Percentiles rank a stretch among this genome's conserved stretches.
These are phyloP conservation scores for Colletotrichum chrysophilum DNA, from an alignment of 2,329 filamentous ascomycete species.

Conservation along the genomic window DNA sequence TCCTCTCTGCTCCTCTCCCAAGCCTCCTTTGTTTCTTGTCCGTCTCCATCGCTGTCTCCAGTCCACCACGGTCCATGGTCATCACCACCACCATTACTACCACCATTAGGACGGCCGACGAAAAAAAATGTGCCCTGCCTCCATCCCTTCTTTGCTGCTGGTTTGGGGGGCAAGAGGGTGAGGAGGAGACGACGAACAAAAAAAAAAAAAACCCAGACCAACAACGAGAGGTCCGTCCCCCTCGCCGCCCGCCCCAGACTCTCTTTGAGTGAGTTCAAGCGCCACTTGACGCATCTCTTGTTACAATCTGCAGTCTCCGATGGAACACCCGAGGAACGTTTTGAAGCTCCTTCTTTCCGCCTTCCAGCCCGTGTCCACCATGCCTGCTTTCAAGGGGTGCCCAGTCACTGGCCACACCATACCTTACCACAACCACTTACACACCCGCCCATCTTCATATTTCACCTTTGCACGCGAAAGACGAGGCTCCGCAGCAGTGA, in stretches of 20 bases:
- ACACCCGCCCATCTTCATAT: background rate
- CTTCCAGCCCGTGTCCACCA: slow-evolving; percentile 3
- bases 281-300: slow-evolving; percentile 43
- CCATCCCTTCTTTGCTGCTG: background rate
- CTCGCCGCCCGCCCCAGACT: slow-evolving; percentile 7
- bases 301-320: slow-evolving; percentile 31
- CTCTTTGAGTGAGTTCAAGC: slow-evolving; percentile 29
- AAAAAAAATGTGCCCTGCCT: background rate
- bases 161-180: background rate
- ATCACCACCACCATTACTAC: background rate
- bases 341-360: slow-evolving; percentile 12
- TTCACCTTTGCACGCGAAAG: background rate
- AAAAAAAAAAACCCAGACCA: background rate
- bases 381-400: background rate
- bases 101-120: background rate
- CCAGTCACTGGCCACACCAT: background rate
- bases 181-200: background rate
- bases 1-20: background rate
- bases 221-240: background rate
- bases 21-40: slow-evolving; percentile 10
- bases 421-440: background rate
- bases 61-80: background rate
- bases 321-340: slow-evolving; percentile 36
- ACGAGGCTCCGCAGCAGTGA: background rate
- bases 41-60: background rate